Base-by-base conservation (phyloP, 805 yeast species). In the Cyberlindnera mrakii region DNA sequence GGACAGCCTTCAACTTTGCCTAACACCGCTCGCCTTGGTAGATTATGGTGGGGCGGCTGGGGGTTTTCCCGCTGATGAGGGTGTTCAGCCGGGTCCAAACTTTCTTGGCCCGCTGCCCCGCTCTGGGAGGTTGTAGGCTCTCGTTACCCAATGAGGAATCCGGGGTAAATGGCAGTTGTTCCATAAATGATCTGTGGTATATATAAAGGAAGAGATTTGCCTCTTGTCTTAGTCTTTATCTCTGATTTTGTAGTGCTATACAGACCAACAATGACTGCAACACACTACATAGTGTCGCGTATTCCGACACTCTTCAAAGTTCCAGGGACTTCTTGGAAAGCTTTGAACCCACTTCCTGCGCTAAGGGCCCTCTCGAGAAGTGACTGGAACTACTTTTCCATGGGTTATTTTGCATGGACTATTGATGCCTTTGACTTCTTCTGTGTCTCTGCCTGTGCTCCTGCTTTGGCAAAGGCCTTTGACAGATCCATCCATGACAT, bases 391-490 rank as follows among this genome's bases (percentile, higher is more conserved):
- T 75, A 74, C 46, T 80, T 82, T 54, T 53, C 69, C 19, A 67
- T 79, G 54, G 87, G 85, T 2, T 75, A 78, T 51, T 58, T 65
- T 30, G 84, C 80, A 30, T 83, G 90, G 89, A 70, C 83, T 3
- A 70, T 81, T 72, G 90, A 82, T 53, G 81, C 87, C 3, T 74
- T 82, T 59, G 89, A 82, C 53, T 83, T 79, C 63, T 83, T 83
- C 56, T 65, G 77, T 25, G 81, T 79, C 9, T 72, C 83, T 11
- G 68, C 80, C 38, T 73, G 78, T 42, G 80, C 75, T 3, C 45
- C 72, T 1, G 59, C 66, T 3, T 67, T 83, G 40, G 82, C 86
- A 27, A 52, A 58, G 33, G 55, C 72, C 3, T 71, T 82, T 40
- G 66, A 65, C 35, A 65, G 61, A 8, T 42, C 67, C 1, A 69